phyloP scores from a whole-genome alignment of 2,329 filamentous ascomycete genomes.

The Paracoccidioides brasiliensis region DNA sequence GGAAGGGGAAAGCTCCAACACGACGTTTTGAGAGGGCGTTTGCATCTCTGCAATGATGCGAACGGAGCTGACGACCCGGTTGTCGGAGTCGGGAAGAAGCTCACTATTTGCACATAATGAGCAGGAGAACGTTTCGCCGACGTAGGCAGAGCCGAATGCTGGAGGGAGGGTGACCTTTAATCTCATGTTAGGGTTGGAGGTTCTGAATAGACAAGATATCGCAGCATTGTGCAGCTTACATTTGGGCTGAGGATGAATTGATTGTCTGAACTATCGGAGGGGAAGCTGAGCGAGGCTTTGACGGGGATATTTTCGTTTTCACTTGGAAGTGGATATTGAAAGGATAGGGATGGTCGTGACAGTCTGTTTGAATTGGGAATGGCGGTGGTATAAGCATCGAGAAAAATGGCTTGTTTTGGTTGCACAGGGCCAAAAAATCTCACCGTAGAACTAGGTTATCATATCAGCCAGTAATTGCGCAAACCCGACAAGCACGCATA shows the following conservation, averaged over 20 bases:
- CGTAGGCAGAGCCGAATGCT: slow-evolving; percentile 86
- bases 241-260: slow-evolving; percentile 46
- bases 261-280: slow-evolving; percentile 35
- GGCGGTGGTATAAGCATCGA: background rate
- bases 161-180: slow-evolving; percentile 66
- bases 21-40: slow-evolving; percentile 62
- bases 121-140: slow-evolving; percentile 89
- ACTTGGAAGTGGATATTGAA: slow-evolving; percentile 32
- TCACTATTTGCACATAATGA: slow-evolving; percentile 96
- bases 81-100: slow-evolving; percentile 29
- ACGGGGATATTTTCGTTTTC: slow-evolving; percentile 39
- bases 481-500: background rate
- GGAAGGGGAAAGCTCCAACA: slow-evolving; percentile 41
- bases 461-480: slow-evolving; percentile 13
- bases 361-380: slow-evolving; percentile 42
- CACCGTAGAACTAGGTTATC: slow-evolving; percentile 26
- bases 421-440: slow-evolving; percentile 6
- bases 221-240: slow-evolving; percentile 20
- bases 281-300: slow-evolving; percentile 64
- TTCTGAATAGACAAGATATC: background rate
- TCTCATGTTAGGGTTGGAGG: background rate
- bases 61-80: slow-evolving; percentile 54
- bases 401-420: background rate
- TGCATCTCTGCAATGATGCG: slow-evolving; percentile 89
- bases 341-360: slow-evolving; percentile 49